phyloP scores from a whole-genome alignment of 1,284 basidiomycete genomes.

The Cryptococcus sp. region DNA sequence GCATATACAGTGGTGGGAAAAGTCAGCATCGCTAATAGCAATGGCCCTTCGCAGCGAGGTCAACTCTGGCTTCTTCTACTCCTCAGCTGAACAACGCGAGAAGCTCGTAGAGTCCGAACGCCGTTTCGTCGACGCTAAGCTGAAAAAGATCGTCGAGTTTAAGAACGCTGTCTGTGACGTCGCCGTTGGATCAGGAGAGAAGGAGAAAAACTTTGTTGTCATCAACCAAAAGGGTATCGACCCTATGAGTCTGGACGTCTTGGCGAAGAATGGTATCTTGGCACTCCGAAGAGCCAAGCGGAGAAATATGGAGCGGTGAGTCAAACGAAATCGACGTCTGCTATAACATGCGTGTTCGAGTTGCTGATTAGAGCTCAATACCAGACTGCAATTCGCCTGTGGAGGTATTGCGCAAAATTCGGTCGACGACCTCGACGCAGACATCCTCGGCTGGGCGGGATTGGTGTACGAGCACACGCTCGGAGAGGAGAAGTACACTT shows the following conservation, averaged over 20 bases:
- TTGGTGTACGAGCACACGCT: constrained; percentile 99
- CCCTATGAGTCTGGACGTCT: constrained; percentile 91
- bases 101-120: constrained; percentile 98
- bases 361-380: neutral
- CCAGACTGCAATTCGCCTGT: constrained; percentile 84
- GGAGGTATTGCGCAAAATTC: constrained; percentile 97
- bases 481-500: constrained; percentile 98
- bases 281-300: constrained; percentile 94
- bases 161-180: constrained; percentile 97
- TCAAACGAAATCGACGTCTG: constrained; percentile 11
- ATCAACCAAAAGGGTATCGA: constrained; percentile 99
- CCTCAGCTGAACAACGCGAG: constrained; percentile 95
- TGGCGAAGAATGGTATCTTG: constrained; percentile 96
- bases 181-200: constrained; percentile 65
- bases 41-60: constrained; percentile 70
- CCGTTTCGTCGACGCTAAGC: constrained; percentile 88
- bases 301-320: constrained; percentile 93
- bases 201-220: constrained; percentile 83
- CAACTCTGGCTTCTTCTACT: constrained; percentile 99
- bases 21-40: neutral
- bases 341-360: neutral
- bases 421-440: constrained; percentile 90
- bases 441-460: constrained; percentile 93
- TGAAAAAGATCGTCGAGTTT: constrained; percentile 95
- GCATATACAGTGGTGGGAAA: neutral